A percentile compares a stretch with the other conserved stretches of the same genome.
Conservation (phyloP, 106 monocot genomes). For the Hemerocallis citrina region DNA sequence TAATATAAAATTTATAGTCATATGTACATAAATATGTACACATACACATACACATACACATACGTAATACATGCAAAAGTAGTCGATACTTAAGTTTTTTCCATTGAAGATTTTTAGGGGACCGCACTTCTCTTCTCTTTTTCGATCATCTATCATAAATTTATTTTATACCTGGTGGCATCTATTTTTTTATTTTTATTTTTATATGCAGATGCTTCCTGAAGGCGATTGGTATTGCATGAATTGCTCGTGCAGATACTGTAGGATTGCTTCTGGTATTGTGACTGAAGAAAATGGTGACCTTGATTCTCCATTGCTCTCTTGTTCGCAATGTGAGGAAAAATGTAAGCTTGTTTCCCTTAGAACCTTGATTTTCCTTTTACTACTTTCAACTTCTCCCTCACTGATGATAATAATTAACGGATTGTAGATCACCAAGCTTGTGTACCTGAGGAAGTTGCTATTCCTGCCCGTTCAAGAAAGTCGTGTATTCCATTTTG, state of each 20-base stretch:
- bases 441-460: constrained; percentile 34
- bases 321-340: constrained; percentile 58
- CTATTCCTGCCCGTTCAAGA: constrained; percentile 4
- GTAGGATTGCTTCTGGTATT: neutral
- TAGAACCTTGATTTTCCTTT: neutral
- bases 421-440: constrained; percentile 45
- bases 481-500: constrained; percentile 39
- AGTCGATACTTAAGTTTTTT: neutral
- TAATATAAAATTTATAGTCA: too few species aligned
- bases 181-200: neutral
- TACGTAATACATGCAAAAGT: neutral
- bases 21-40: neutral
- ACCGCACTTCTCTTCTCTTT: neutral
- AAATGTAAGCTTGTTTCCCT: constrained; percentile 43
- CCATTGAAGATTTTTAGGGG: neutral
- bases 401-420: neutral
- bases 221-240: constrained; percentile 48
- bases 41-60: neutral
- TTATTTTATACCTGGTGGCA: neutral
- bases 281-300: constrained; percentile 6
- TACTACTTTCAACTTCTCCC: neutral
- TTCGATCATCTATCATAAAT: neutral
- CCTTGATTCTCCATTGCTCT: constrained; percentile 18
- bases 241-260: constrained; percentile 8
- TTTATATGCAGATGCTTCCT: constrained; percentile 64